A percentile compares a stretch with the other conserved stretches of the same genome.
These are phyloP conservation scores for Eutrema heterophyllum DNA, from an alignment of 345 rosid genomes.

Conservation along the genomic window DNA sequence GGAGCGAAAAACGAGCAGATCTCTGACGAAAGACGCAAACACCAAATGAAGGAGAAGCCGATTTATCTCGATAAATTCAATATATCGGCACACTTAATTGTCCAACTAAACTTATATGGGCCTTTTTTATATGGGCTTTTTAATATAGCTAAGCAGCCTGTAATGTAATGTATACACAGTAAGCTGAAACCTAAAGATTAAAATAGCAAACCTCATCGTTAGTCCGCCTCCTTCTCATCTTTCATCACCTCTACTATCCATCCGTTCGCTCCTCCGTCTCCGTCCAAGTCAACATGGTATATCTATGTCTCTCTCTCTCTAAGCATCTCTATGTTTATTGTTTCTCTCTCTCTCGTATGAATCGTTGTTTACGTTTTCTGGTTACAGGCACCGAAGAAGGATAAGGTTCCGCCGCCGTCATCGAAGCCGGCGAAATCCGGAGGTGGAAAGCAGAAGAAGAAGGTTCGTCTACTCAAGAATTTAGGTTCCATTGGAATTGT, in stretches of 20 bases:
- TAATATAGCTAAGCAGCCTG: background rate
- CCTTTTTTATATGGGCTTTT: background rate
- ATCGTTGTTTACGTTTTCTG: background rate
- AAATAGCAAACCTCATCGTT: slow-evolving; percentile 17
- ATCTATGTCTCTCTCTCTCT: background rate
- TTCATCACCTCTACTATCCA: background rate
- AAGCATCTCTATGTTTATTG: too few species aligned
- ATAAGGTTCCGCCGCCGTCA: slow-evolving; percentile 65
- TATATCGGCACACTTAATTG: too few species aligned
- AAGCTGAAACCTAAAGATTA: slow-evolving; percentile 8
- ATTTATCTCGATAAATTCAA: too few species aligned
- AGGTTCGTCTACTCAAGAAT: slow-evolving; percentile 32
- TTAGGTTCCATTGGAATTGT: too few species aligned
- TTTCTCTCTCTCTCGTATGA: background rate
- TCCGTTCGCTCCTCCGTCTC: slow-evolving; percentile 1
- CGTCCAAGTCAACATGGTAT: slow-evolving; percentile 28
- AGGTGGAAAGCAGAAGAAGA: slow-evolving; percentile 82
- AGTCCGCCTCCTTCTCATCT: slow-evolving; percentile 15
- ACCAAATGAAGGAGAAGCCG: background rate
- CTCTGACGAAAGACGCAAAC: slow-evolving; percentile 18
- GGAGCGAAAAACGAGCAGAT: slow-evolving; percentile 20
- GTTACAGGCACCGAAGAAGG: slow-evolving; percentile 68
- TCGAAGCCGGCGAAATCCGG: slow-evolving; percentile 73
- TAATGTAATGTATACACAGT: background rate
- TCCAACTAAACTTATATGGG: too few species aligned